Conservation (phyloP, 2,329 filamentous ascomycete species). For the Tolypocladium tundrense region DNA sequence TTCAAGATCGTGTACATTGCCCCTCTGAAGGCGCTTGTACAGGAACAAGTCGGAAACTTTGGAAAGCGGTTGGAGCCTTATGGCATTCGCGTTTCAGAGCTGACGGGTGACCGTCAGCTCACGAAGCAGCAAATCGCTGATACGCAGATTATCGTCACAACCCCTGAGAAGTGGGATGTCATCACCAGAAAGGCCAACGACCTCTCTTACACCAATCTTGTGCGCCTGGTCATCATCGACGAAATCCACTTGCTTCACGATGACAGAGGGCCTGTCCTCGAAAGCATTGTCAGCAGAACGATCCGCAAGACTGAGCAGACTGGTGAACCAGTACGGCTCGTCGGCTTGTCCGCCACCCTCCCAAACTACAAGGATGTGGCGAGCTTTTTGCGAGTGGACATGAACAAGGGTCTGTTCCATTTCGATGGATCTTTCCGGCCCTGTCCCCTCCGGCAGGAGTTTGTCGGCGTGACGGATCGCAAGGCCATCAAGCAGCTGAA, state of each 20-base stretch:
- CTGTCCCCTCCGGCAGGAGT: slow-evolving; percentile 91
- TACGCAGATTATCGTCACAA: slow-evolving; percentile 96
- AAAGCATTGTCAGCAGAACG: slow-evolving; percentile 92
- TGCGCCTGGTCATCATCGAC: slow-evolving; percentile 90
- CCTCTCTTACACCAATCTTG: slow-evolving; percentile 93
- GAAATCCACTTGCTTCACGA: slow-evolving; percentile 97
- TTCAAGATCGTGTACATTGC: slow-evolving; percentile 99
- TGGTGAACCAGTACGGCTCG: slow-evolving; percentile 80
- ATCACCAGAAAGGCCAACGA: slow-evolving; percentile 97
- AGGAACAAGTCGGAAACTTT: slow-evolving; percentile 97
- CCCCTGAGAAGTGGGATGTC: slow-evolving; percentile 98
- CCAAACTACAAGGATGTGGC: slow-evolving; percentile 96
- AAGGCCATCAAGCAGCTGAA: slow-evolving; percentile 98
- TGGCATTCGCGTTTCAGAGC: slow-evolving; percentile 85
- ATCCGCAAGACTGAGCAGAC: slow-evolving; percentile 91
- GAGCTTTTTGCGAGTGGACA: slow-evolving; percentile 85
- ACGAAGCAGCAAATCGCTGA: slow-evolving; percentile 98
- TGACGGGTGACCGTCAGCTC: slow-evolving; percentile 94
- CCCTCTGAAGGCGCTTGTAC: slow-evolving; percentile 87
- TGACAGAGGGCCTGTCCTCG: slow-evolving; percentile 89
- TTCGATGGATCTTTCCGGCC: slow-evolving; percentile 92
- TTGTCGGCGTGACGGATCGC: slow-evolving; percentile 93
- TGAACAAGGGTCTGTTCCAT: slow-evolving; percentile 79
- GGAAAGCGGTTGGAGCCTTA: slow-evolving; percentile 83
- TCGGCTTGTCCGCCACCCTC: slow-evolving; percentile 88